Evolutionary conservation across 2,329 filamentous ascomycete genomes (phyloP).

Genomic region (Fusarium sp.): DNA sequence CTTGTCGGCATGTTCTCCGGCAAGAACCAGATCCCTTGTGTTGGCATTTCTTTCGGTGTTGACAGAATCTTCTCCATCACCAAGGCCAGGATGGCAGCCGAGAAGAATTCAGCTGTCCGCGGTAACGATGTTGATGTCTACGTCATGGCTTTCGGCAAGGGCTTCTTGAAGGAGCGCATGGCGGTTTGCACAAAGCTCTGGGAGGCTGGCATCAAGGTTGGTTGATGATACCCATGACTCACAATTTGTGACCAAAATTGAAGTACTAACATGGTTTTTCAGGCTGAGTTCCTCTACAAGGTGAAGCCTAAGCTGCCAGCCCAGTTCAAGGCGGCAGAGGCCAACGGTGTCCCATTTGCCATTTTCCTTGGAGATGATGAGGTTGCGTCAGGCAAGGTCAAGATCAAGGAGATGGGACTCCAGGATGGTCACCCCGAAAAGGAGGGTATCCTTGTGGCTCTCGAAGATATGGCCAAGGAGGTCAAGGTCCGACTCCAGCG

Average conservation of each 20-base stretch:
- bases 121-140: constrained; percentile 87
- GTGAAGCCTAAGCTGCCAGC: constrained; percentile 87
- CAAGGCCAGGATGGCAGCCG: constrained; percentile 76
- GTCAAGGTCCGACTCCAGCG: constrained; percentile 62
- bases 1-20: constrained; percentile 94
- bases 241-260: background rate
- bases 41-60: constrained; percentile 86
- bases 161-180: constrained; percentile 88
- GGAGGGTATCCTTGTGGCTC: constrained; percentile 81
- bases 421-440: constrained; percentile 89
- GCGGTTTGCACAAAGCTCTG: constrained; percentile 80
- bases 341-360: constrained; percentile 82
- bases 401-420: constrained; percentile 83
- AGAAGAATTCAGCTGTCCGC: constrained; percentile 62
- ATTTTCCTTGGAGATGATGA: constrained; percentile 95
- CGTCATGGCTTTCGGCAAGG: constrained; percentile 95
- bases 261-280: constrained; percentile 35
- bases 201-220: constrained; percentile 86
- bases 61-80: constrained; percentile 96
- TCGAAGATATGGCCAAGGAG: constrained; percentile 72
- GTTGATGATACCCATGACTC: constrained; percentile 23
- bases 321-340: constrained; percentile 93
- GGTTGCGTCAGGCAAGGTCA: constrained; percentile 83
- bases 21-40: constrained; percentile 78
- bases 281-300: constrained; percentile 90